A percentile compares a stretch with the other conserved stretches of the same genome.
Evolutionary conservation across 225 moss, liverwort and hornwort species (phyloP).

Genomic region (Polytrichum commune): DNA sequence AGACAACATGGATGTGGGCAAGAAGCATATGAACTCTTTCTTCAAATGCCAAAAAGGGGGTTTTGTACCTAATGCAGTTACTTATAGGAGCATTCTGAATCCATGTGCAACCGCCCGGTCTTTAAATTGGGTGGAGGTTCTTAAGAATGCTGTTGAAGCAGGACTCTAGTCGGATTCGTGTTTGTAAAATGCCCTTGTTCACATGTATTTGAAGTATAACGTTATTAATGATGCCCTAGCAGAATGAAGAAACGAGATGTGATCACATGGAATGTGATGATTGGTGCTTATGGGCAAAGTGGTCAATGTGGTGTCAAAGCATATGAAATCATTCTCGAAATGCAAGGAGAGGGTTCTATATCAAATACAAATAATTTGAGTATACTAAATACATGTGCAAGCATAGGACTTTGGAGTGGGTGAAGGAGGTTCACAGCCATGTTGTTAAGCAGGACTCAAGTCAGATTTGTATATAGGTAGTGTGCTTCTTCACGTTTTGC

Average conservation of each 20-base stretch:
- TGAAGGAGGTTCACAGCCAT: conserved; percentile 2
- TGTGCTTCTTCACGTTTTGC: neutral
- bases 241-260: neutral
- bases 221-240: neutral
- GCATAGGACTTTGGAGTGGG: neutral
- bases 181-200: neutral
- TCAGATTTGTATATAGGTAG: neutral
- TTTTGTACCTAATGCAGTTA: neutral
- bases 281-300: neutral
- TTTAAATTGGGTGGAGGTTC: neutral
- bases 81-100: neutral
- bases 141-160: neutral
- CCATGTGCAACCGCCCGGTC: neutral
- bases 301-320: neutral
- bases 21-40: neutral
- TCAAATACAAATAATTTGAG: conserved; percentile 1
- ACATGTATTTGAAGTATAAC: neutral
- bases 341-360: neutral
- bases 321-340: neutral
- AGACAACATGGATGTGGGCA: neutral
- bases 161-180: neutral
- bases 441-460: neutral
- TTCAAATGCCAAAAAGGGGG: neutral
- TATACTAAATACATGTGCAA: neutral
- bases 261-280: neutral